Evolutionary conservation across 2,329 filamentous ascomycete species (phyloP).

Genomic region (Cercospora sesami): DNA sequence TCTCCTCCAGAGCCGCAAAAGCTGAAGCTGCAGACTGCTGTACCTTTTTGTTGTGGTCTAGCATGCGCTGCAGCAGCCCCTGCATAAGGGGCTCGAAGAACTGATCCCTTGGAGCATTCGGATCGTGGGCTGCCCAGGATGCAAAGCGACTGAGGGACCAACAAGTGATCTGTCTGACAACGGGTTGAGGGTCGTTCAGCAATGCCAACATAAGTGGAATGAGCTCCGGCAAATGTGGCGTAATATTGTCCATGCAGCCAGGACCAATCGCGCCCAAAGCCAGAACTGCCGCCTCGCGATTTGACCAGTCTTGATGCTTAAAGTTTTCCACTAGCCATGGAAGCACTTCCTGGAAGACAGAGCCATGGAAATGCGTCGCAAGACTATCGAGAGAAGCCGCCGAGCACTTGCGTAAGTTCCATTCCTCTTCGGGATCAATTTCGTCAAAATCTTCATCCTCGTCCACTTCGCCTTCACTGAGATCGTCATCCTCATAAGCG

Average conservation of each 20-base stretch:
- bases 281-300: conserved; percentile 89
- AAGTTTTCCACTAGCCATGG: conserved; percentile 91
- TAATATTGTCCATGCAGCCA: conserved; percentile 86
- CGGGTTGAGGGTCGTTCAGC: conserved; percentile 79
- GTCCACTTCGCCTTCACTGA: conserved; percentile 86
- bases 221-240: conserved; percentile 85
- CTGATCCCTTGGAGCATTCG: conserved; percentile 66
- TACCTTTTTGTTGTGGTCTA: conserved; percentile 96
- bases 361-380: conserved; percentile 81
- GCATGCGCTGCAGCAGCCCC: conserved; percentile 88
- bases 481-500: conserved; percentile 59
- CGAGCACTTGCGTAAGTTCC: conserved; percentile 96
- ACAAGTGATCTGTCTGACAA: conserved; percentile 94
- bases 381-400: conserved; percentile 94
- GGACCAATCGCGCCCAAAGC: conserved; percentile 93
- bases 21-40: conserved; percentile 95
- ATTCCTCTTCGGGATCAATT: conserved; percentile 81
- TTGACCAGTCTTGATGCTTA: conserved; percentile 83
- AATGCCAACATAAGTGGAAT: conserved; percentile 87
- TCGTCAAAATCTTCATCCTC: conserved; percentile 70
- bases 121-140: conserved; percentile 79
- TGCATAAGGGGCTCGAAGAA: conserved; percentile 98
- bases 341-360: conserved; percentile 87
- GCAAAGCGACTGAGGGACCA: conserved; percentile 97
- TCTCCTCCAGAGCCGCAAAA: conserved; percentile 94